A percentile compares a stretch with the other conserved stretches of the same genome.
Conservation (phyloP, 768 basidiomycete genomes). For the Paxillus ammoniavirescens region DNA sequence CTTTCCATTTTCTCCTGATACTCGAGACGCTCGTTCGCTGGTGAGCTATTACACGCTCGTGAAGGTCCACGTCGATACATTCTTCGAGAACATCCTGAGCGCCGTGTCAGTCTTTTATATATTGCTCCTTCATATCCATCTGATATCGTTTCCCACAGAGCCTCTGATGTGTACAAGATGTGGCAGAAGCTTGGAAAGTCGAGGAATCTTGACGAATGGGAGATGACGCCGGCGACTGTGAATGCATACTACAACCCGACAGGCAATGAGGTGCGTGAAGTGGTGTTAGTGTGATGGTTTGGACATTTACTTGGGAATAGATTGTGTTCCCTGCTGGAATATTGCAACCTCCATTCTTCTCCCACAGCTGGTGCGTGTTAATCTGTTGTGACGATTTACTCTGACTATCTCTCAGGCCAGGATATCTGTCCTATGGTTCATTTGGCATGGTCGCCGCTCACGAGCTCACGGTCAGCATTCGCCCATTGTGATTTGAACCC, state of each 20-base stretch:
- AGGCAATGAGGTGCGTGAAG: constrained; percentile 68
- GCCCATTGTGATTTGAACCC: background rate
- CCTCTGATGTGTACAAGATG: constrained; percentile 57
- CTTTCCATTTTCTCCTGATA: constrained; percentile 86
- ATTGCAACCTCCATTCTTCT: constrained; percentile 90
- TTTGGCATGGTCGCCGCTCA: constrained; percentile 93
- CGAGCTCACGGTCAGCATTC: constrained; percentile 71
- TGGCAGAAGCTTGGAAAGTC: constrained; percentile 75
- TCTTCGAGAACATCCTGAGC: constrained; percentile 82
- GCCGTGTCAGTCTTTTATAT: constrained; percentile 41
- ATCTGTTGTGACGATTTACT: background rate
- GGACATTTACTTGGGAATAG: constrained; percentile 32
- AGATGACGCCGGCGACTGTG: constrained; percentile 84
- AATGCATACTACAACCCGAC: constrained; percentile 90
- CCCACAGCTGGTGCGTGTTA: constrained; percentile 59
- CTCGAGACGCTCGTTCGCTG: constrained; percentile 64
- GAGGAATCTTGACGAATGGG: constrained; percentile 76
- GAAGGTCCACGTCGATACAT: constrained; percentile 62
- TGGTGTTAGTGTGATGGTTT: background rate
- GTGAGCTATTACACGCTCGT: constrained; percentile 72
- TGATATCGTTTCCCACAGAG: constrained; percentile 35
- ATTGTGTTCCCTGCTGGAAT: constrained; percentile 98
- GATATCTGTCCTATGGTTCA: constrained; percentile 86
- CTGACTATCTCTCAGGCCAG: constrained; percentile 58
- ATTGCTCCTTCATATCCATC: background rate